Evolutionary conservation across 2,329 filamentous ascomycete genomes (phyloP).

Genomic region (Arthrocladium fulminans): DNA sequence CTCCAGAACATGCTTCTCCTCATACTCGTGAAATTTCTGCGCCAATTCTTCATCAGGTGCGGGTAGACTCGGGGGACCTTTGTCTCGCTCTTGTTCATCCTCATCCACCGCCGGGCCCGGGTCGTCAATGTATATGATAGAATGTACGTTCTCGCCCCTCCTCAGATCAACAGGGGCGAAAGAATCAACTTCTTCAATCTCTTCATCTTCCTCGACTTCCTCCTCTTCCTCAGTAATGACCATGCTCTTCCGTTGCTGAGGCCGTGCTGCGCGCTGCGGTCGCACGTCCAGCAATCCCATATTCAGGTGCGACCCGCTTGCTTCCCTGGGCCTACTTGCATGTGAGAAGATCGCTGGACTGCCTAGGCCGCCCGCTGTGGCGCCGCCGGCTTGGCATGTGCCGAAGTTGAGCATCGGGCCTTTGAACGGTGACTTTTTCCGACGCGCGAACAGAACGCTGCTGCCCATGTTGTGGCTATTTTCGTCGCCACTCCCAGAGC

Average conservation of each 20-base stretch:
- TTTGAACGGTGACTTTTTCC: constrained; percentile 38
- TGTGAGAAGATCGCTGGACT: constrained; percentile 28
- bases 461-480: constrained; percentile 9
- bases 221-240: constrained; percentile 34
- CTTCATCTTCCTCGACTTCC: constrained; percentile 30
- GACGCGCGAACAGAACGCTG: constrained; percentile 39
- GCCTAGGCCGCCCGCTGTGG: constrained; percentile 24
- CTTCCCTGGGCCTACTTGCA: constrained; percentile 20
- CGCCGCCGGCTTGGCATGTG: constrained; percentile 23
- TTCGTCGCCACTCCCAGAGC: constrained; percentile 30
- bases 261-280: constrained; percentile 16
- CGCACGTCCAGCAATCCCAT: constrained; percentile 15
- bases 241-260: constrained; percentile 22
- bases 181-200: constrained; percentile 23
- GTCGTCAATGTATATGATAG: constrained; percentile 22
- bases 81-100: constrained; percentile 9
- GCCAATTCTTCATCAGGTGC: background rate
- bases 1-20: background rate
- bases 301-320: constrained; percentile 24
- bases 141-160: constrained; percentile 21
- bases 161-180: constrained; percentile 16
- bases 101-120: background rate
- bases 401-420: constrained; percentile 36
- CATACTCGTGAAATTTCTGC: background rate
- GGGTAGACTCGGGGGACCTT: background rate